Evolutionary conservation across 169 alveolate genomes (phyloP).

Genomic region (Neospora caninum): DNA sequence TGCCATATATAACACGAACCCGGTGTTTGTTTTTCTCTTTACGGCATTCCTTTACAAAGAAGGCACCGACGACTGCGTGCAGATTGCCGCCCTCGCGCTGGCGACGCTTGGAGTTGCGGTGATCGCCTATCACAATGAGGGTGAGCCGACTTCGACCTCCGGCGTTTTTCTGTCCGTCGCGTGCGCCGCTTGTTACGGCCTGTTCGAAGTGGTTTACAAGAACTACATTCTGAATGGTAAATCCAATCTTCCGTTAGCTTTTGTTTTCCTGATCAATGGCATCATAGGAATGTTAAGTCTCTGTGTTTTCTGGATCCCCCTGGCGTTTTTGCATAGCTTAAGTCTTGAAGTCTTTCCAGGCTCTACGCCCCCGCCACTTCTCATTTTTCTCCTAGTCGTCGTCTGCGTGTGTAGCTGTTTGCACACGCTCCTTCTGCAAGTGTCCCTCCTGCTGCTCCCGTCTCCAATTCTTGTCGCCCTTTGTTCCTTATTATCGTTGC

Average conservation of each 20-base stretch:
- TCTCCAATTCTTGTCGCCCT: slow-evolving; percentile 63
- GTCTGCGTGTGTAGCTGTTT: slow-evolving; percentile 34
- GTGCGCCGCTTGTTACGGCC: slow-evolving; percentile 40
- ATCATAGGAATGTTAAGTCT: slow-evolving; percentile 49
- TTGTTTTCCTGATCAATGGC: slow-evolving; percentile 44
- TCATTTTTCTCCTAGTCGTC: slow-evolving; percentile 27
- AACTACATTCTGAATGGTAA: slow-evolving; percentile 26
- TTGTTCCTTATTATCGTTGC: slow-evolving; percentile 55
- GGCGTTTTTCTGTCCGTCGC: slow-evolving; percentile 36
- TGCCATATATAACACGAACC: slow-evolving; percentile 57
- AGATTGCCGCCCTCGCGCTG: slow-evolving; percentile 39
- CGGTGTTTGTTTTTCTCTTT: slow-evolving; percentile 58
- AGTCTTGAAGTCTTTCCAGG: slow-evolving; percentile 34
- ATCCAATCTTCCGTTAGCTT: slow-evolving; percentile 34
- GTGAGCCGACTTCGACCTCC: slow-evolving; percentile 56
- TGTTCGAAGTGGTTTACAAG: slow-evolving; percentile 63
- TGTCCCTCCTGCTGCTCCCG: slow-evolving; percentile 57
- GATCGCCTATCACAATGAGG: slow-evolving; percentile 56
- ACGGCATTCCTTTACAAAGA: slow-evolving; percentile 14
- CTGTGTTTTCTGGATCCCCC: slow-evolving; percentile 51
- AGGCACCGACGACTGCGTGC: slow-evolving; percentile 39
- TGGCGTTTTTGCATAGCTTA: slow-evolving; percentile 18
- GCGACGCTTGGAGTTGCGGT: slow-evolving; percentile 63
- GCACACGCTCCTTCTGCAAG: slow-evolving; percentile 40
- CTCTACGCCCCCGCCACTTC: slow-evolving; percentile 37